These are phyloP conservation scores for Gracilariopsis chorda DNA, from an alignment of 23 red algal genomes.

Conservation along the genomic window DNA sequence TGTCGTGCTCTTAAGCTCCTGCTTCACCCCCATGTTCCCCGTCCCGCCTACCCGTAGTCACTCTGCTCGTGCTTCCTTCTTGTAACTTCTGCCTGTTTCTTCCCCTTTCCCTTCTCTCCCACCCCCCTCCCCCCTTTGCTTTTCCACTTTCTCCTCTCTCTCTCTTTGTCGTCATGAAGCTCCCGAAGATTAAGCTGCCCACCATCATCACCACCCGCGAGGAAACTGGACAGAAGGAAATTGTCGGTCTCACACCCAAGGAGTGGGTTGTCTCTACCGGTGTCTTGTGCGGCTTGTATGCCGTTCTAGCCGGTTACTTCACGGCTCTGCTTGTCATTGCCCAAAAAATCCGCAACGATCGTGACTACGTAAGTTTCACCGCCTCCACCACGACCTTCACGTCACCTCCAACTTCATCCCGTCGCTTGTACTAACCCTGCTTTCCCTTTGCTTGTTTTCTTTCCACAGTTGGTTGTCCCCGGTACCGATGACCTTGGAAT, in stretches of 20 bases:
- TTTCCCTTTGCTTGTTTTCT: not conserved
- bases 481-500: slow-evolving; percentile 8
- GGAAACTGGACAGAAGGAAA: slow-evolving; percentile 35
- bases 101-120: not conserved
- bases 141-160: not conserved
- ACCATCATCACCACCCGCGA: slow-evolving; percentile 54
- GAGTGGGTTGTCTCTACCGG: slow-evolving; percentile 50
- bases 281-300: slow-evolving; percentile 41
- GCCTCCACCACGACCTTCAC: too few species aligned
- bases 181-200: slow-evolving; percentile 56
- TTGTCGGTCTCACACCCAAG: slow-evolving; percentile 36
- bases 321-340: slow-evolving; percentile 40
- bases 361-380: slow-evolving; percentile 33
- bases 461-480: not conserved
- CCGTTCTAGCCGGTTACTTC: slow-evolving; percentile 57
- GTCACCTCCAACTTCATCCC: too few species aligned
- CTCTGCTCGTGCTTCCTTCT: not conserved
- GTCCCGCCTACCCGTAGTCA: not conserved
- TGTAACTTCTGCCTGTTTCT: not conserved
- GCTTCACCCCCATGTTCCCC: too few species aligned
- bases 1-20: too few species aligned
- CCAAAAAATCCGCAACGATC: slow-evolving; percentile 35
- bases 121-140: not conserved
- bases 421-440: too few species aligned
- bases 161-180: slow-evolving; percentile 32